Evolutionary conservation across 1,284 basidiomycete species (phyloP).

Genomic region (Rhodotorula sp.): DNA sequence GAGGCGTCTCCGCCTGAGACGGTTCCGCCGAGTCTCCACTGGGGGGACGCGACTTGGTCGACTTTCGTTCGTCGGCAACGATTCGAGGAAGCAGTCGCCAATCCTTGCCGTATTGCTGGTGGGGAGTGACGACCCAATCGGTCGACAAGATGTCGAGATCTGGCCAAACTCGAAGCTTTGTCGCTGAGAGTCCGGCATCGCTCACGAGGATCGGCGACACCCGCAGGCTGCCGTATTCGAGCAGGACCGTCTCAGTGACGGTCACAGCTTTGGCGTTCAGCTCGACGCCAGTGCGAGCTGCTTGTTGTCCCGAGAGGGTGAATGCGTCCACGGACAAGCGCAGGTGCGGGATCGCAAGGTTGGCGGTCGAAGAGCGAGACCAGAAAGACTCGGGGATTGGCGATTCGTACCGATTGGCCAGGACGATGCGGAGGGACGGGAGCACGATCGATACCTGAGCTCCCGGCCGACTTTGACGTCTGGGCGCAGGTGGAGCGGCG

Average conservation of each 20-base stretch:
- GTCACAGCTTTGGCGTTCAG: constrained; percentile 48
- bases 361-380: constrained; percentile 28
- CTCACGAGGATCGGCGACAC: constrained; percentile 10
- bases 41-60: no score
- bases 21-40: no score
- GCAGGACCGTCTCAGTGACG: constrained; percentile 22
- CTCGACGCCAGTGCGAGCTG: constrained; percentile 33
- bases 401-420: background rate
- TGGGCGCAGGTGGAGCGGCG: no score
- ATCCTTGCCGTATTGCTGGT: constrained; percentile 35
- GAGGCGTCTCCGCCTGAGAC: background rate
- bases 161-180: background rate
- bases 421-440: background rate
- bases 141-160: background rate
- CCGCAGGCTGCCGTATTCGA: constrained; percentile 35
- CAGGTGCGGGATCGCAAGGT: constrained; percentile 46
- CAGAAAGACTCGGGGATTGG: background rate
- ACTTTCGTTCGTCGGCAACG: background rate
- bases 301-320: constrained; percentile 4
- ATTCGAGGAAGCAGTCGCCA: background rate
- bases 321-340: constrained; percentile 46
- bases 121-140: constrained; percentile 4
- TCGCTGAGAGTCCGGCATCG: background rate
- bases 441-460: background rate
- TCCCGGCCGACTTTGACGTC: background rate